A percentile compares a stretch with the other conserved stretches of the same genome.
These are phyloP conservation scores for Trichoderma asperellum DNA, from an alignment of 2,329 filamentous ascomycete species.

Conservation along the genomic window DNA sequence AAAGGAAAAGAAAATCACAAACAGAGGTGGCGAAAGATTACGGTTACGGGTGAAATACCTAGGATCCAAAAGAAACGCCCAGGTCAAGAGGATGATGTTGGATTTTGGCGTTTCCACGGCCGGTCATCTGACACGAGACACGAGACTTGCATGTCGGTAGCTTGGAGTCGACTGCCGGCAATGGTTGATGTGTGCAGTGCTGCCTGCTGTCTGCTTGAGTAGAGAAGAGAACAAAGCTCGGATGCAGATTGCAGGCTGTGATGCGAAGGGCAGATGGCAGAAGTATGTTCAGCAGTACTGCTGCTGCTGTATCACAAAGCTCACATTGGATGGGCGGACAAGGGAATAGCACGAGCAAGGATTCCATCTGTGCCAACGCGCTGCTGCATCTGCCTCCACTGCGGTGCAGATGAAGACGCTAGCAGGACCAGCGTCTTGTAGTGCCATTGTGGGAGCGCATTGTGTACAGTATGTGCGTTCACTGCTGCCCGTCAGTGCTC, in stretches of 20 bases:
- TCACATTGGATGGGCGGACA: constrained; percentile 8
- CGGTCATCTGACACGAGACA: constrained; percentile 26
- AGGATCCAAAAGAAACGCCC: background rate
- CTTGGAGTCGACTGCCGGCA: constrained; percentile 19
- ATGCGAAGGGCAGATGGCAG: constrained; percentile 10
- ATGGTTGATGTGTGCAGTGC: background rate
- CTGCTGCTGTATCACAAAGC: background rate
- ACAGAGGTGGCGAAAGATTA: background rate
- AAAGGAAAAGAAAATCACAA: background rate
- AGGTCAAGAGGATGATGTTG: constrained; percentile 14
- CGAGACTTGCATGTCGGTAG: constrained; percentile 22
- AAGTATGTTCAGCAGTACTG: background rate
- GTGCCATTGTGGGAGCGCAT: constrained; percentile 13
- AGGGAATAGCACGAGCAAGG: constrained; percentile 17
- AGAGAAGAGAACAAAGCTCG: constrained; percentile 1
- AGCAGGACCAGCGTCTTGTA: constrained; percentile 23
- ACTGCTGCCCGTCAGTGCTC: constrained; percentile 24
- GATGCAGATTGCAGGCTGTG: constrained; percentile 12
- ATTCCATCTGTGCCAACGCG: constrained; percentile 24
- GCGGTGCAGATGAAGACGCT: constrained; percentile 20
- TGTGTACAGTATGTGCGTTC: constrained; percentile 22
- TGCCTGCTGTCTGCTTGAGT: background rate
- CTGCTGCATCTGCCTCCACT: constrained; percentile 27
- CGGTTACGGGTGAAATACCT: background rate
- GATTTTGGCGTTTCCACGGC: constrained; percentile 26